Evolutionary conservation across 768 basidiomycete genomes (phyloP), one percentile per base, ranked within the genome.

Genomic region (Mycena sanguinolenta): DNA sequence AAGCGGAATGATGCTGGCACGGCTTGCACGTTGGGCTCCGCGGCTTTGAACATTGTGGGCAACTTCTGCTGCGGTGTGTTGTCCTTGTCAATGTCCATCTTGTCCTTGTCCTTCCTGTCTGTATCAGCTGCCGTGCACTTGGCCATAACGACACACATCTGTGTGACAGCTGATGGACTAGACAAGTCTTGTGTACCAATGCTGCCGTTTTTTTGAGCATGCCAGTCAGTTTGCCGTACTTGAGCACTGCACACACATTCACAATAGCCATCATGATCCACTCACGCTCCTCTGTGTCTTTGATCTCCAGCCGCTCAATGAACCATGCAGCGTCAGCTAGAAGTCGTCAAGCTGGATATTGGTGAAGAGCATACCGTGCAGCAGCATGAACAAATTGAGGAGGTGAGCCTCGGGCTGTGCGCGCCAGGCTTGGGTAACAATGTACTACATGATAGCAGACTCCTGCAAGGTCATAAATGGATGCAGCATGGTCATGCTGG

Each of bases 181-280:
- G 77, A 68, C 44, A 81, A 79, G 17, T 87, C 85, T 63, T 81
- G 76, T 3, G 78, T 76, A 14, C 86, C 84, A 4, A 86, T 79
- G 30, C 86, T 89, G 16, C 91, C 87, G 89, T 83, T 70, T 87
- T 90, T 62, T 90, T 87, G 57, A 99, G 80, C 7, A 95, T 81
- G 3, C 95, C 91, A 7, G 85, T 87, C 3, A 91, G 85, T 28
- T 90, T 86, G 38, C 98, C 97, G 74, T 97, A 99, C 79, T 99
- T 96, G 75, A 98, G 83, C 12, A 98, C 80, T 0, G 93, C 88
- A 5, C 89, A 86, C 34, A 98, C 85, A 78, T 97, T 97, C 73
- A 95, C 85, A 54, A 93, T 83, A 0, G 90, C 97, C 95, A 99
- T 97, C 93, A 97, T 96, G 74, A 95, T 92, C 98, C 98, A 99